Conservation (phyloP, 495 filamentous ascomycete genomes). For the Annulohypoxylon bovei region DNA sequence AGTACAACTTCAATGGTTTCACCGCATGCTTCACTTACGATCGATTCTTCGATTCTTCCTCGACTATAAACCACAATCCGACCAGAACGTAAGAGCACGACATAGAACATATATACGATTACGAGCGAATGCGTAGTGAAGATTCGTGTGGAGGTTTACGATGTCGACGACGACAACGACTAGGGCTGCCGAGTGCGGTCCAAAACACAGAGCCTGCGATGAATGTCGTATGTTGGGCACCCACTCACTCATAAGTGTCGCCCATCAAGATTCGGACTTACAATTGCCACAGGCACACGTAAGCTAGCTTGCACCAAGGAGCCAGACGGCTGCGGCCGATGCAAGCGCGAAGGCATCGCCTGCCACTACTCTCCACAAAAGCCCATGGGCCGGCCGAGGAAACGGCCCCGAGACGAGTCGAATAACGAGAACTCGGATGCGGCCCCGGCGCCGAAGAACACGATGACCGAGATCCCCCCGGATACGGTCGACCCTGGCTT, state of each 20-base stretch:
- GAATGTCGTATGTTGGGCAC: slow-evolving; percentile 65
- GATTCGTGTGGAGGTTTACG: not conserved
- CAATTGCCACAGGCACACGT: slow-evolving; percentile 57
- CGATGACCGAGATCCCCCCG: slow-evolving; percentile 38
- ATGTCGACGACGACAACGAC: slow-evolving; percentile 26
- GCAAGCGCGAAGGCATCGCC: slow-evolving; percentile 60
- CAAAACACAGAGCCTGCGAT: slow-evolving; percentile 67
- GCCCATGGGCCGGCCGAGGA: slow-evolving; percentile 69
- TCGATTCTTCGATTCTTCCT: not conserved
- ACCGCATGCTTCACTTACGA: not conserved
- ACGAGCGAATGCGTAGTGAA: not conserved
- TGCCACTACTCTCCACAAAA: slow-evolving; percentile 71
- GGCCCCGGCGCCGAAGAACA: slow-evolving; percentile 34
- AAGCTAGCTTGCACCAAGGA: slow-evolving; percentile 72
- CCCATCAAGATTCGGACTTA: slow-evolving; percentile 35
- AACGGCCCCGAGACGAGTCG: slow-evolving; percentile 58
- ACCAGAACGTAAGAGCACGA: not conserved
- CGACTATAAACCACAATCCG: not conserved
- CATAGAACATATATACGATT: not conserved
- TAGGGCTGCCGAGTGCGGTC: slow-evolving; percentile 18
- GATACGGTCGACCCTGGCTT: slow-evolving; percentile 39
- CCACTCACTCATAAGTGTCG: not conserved
- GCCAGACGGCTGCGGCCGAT: slow-evolving; percentile 64
- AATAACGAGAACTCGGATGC: slow-evolving; percentile 18
- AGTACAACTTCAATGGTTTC: not conserved